phyloP scores from a whole-genome alignment of 495 filamentous ascomycete species.

The Penicillium macrosclerotiorum region DNA sequence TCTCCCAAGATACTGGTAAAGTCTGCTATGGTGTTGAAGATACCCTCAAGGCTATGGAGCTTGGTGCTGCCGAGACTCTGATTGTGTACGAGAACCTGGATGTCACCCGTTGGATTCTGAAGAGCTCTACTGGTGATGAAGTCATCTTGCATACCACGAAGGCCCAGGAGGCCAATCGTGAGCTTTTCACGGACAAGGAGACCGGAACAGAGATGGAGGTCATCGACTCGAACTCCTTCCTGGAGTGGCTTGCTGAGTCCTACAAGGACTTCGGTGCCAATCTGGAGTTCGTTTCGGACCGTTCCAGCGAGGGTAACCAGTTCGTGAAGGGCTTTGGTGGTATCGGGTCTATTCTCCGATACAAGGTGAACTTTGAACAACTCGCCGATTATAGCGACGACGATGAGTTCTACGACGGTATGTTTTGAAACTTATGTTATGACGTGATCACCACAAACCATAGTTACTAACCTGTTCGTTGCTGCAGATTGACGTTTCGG shows the following conservation, averaged over 20 bases:
- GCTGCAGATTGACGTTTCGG: conserved; percentile 84
- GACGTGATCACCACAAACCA: not conserved
- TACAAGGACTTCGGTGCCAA: conserved; percentile 96
- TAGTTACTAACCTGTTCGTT: conserved; percentile 17
- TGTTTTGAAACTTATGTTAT: conserved; percentile 11
- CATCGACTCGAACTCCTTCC: conserved; percentile 78
- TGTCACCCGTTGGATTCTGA: conserved; percentile 84
- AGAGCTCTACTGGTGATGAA: conserved; percentile 67
- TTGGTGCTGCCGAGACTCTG: conserved; percentile 88
- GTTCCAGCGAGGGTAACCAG: conserved; percentile 96
- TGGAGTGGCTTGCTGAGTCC: conserved; percentile 97
- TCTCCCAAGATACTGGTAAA: conserved; percentile 92
- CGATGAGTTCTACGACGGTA: conserved; percentile 98
- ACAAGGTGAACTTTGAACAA: conserved; percentile 99
- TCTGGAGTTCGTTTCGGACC: conserved; percentile 97
- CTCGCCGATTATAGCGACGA: conserved; percentile 92
- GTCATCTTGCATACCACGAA: conserved; percentile 86
- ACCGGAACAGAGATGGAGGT: conserved; percentile 97
- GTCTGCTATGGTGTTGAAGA: conserved; percentile 98
- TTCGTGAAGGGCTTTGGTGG: conserved; percentile 99
- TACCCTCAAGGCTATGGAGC: conserved; percentile 94
- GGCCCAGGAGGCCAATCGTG: conserved; percentile 73
- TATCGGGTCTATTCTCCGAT: conserved; percentile 93
- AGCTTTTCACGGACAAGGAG: conserved; percentile 89
- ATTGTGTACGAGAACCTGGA: conserved; percentile 99